phyloP scores from a whole-genome alignment of 2,329 filamentous ascomycete genomes.

The Clonostachys rhizophaga region DNA sequence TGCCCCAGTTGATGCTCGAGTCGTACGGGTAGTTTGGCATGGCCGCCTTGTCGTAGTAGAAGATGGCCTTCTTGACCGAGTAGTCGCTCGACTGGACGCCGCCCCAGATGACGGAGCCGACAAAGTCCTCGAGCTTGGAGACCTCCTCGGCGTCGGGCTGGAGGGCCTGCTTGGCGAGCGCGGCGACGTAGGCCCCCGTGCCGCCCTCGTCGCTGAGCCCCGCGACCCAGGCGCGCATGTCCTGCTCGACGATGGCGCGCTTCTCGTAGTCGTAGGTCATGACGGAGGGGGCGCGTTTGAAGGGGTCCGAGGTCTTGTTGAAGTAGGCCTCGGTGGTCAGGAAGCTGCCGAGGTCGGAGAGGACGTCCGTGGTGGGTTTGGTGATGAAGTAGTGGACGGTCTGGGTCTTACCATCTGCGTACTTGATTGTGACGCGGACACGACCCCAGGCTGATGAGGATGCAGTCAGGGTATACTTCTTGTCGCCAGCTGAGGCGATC shows the following conservation, averaged over 20 bases:
- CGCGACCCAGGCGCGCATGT: slow-evolving; percentile 50
- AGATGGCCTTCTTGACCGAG: slow-evolving; percentile 48
- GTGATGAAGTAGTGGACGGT: slow-evolving; percentile 53
- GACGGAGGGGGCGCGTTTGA: slow-evolving; percentile 46
- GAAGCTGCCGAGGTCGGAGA: slow-evolving; percentile 45
- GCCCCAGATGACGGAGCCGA: slow-evolving; percentile 43
- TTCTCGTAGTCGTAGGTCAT: slow-evolving; percentile 52
- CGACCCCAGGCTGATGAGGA: slow-evolving; percentile 41
- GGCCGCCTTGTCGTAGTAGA: slow-evolving; percentile 46
- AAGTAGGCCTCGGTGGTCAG: slow-evolving; percentile 50
- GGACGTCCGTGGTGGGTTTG: slow-evolving; percentile 33
- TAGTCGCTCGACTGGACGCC: slow-evolving; percentile 40
- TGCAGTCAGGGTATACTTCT: slow-evolving; percentile 36
- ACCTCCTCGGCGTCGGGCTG: slow-evolving; percentile 45
- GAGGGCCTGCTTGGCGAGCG: slow-evolving; percentile 47
- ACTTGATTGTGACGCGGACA: slow-evolving; percentile 38
- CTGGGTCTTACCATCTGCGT: slow-evolving; percentile 40
- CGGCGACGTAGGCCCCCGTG: slow-evolving; percentile 49
- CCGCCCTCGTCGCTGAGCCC: slow-evolving; percentile 58
- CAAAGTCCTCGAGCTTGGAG: slow-evolving; percentile 46
- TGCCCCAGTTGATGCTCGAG: slow-evolving; percentile 35
- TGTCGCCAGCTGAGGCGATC: slow-evolving; percentile 15
- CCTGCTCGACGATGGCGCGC: slow-evolving; percentile 33
- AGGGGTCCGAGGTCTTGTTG: slow-evolving; percentile 44
- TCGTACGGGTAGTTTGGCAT: slow-evolving; percentile 39